phyloP scores from a whole-genome alignment of 1,284 basidiomycete genomes.

The Trametes versicolor region DNA sequence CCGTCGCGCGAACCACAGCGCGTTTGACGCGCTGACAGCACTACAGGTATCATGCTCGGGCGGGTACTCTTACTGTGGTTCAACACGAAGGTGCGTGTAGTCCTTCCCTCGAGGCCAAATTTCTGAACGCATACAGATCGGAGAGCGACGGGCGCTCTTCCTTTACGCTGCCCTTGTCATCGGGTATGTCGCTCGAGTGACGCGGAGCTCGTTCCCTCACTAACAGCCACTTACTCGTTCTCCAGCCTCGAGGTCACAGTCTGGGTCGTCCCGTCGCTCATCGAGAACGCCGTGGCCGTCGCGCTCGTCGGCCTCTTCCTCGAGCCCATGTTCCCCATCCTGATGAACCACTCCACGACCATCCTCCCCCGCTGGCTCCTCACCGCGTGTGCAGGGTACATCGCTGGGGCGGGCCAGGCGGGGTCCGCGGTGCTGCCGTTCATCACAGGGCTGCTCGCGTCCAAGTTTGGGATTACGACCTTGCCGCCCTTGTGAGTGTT shows the following conservation, averaged over 20 bases:
- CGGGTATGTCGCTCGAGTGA: constrained; percentile 48
- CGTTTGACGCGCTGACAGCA: neutral
- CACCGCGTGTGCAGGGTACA: constrained; percentile 73
- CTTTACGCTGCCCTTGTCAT: constrained; percentile 62
- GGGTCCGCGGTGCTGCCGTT: constrained; percentile 75
- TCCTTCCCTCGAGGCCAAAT: no score
- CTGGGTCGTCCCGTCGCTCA: constrained; percentile 69
- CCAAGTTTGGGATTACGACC: constrained; percentile 61
- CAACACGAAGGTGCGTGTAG: constrained; percentile 55
- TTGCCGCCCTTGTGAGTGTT: constrained; percentile 62
- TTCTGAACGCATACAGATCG: constrained; percentile 48
- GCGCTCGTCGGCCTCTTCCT: constrained; percentile 57
- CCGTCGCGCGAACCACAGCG: neutral
- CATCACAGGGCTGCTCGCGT: constrained; percentile 63
- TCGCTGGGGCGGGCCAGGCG: constrained; percentile 69
- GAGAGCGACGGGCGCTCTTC: constrained; percentile 61
- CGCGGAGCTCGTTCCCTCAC: neutral
- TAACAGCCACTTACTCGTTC: neutral
- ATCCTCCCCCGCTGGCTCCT: constrained; percentile 71
- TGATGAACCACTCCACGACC: constrained; percentile 65
- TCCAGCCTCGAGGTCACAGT: constrained; percentile 65
- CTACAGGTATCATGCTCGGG: constrained; percentile 62
- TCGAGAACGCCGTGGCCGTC: constrained; percentile 68
- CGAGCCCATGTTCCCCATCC: constrained; percentile 71
- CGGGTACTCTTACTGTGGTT: constrained; percentile 64